Conservation (phyloP, 208 protist species). For the Sergeia podlipaevii region DNA sequence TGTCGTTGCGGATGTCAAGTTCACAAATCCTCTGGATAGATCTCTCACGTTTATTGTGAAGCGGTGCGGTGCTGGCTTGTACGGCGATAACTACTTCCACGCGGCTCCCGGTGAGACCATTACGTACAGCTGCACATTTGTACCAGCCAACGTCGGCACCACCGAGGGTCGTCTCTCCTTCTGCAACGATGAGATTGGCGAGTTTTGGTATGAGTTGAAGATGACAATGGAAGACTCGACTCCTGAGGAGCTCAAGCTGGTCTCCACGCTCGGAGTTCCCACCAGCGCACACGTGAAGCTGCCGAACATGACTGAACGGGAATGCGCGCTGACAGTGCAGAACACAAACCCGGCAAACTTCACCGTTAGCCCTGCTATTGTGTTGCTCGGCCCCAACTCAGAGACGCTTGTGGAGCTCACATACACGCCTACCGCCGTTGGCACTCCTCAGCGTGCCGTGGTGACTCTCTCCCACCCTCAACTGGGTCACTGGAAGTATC, state of each 20-base stretch:
- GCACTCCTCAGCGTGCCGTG: conserved; percentile 34
- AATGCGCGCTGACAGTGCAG: conserved; percentile 45
- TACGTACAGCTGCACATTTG: conserved; percentile 82
- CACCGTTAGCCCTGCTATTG: conserved; percentile 25
- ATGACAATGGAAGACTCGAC: conserved; percentile 70
- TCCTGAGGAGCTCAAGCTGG: conserved; percentile 69
- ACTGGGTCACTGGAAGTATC: conserved; percentile 83
- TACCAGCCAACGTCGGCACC: conserved; percentile 71
- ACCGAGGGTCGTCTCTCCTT: conserved; percentile 80
- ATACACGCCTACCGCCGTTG: conserved; percentile 79
- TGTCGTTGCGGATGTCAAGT: conserved; percentile 80
- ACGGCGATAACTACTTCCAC: conserved; percentile 67
- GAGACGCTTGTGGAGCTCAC: conserved; percentile 55
- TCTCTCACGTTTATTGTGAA: conserved; percentile 75
- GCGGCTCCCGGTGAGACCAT: conserved; percentile 37
- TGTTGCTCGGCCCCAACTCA: conserved; percentile 47
- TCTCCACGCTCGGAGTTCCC: conserved; percentile 64
- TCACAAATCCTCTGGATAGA: conserved; percentile 79
- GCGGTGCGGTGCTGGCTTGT: conserved; percentile 66
- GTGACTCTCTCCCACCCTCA: conserved; percentile 60
- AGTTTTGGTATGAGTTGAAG: conserved; percentile 93
- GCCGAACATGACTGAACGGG: conserved; percentile 64
- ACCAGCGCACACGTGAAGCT: conserved; percentile 54
- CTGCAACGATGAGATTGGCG: conserved; percentile 83
- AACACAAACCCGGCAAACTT: conserved; percentile 73